A percentile compares a stretch with the other conserved stretches of the same genome.
These are phyloP conservation scores for Kazachstania sp. DNA, from an alignment of 1,139 yeast genomes.

Conservation along the genomic window DNA sequence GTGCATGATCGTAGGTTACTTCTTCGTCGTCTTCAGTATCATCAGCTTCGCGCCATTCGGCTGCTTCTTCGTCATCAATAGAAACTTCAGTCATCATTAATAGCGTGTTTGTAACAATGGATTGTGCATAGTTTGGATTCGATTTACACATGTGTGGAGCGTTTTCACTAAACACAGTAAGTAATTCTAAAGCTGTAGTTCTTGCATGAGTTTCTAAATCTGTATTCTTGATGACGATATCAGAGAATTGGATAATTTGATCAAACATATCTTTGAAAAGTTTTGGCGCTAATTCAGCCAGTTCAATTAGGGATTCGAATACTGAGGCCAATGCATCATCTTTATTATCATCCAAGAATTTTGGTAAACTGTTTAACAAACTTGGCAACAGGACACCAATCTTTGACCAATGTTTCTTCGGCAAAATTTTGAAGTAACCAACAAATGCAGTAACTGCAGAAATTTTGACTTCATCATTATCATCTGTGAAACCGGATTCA, in stretches of 20 bases:
- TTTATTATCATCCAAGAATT: constrained; percentile 68
- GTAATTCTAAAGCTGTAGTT: constrained; percentile 76
- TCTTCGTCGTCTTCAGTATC: constrained; percentile 82
- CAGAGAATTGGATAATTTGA: constrained; percentile 73
- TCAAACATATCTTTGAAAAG: constrained; percentile 87
- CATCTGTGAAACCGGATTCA: constrained; percentile 70
- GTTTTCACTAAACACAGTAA: constrained; percentile 84
- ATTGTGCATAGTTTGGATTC: constrained; percentile 62
- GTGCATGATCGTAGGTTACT: constrained; percentile 81
- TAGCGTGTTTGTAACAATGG: constrained; percentile 66
- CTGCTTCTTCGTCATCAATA: constrained; percentile 68
- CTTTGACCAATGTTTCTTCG: constrained; percentile 67
- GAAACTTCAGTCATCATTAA: constrained; percentile 92
- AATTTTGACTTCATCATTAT: constrained; percentile 73
- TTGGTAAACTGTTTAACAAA: constrained; percentile 77
- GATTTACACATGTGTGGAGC: constrained; percentile 93
- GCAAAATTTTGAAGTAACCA: constrained; percentile 74
- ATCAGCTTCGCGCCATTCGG: constrained; percentile 80
- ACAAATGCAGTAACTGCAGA: constrained; percentile 91
- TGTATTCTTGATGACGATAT: constrained; percentile 70
- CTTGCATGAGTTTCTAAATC: constrained; percentile 75
- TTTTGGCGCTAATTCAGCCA: constrained; percentile 90
- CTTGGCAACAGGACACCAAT: constrained; percentile 76
- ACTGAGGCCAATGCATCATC: constrained; percentile 77
- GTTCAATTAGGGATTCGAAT: constrained; percentile 80